These are phyloP conservation scores for Yamadazyma sp. DNA, from an alignment of 1,139 yeast species.

Conservation along the genomic window DNA sequence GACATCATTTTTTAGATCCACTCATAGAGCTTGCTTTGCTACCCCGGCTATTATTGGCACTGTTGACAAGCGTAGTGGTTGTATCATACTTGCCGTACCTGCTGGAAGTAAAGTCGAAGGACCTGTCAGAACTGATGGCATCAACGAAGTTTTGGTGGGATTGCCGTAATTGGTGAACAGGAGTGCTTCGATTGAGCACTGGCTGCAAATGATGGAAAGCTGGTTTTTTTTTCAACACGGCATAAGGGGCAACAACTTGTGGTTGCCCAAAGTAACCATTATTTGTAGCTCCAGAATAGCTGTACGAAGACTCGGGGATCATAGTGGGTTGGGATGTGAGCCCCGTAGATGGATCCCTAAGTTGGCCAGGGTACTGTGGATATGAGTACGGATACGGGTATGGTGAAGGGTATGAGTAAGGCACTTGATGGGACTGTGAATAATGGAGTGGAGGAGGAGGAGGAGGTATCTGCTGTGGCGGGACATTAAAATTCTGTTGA, in stretches of 20 bases:
- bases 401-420: not conserved
- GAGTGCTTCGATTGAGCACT: slow-evolving; percentile 19
- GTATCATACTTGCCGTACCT: slow-evolving; percentile 32
- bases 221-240: slow-evolving; percentile 5
- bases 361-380: no score
- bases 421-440: not conserved
- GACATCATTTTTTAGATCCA: slow-evolving; percentile 4
- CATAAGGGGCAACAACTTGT: not conserved
- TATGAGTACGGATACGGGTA: no score
- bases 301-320: no score
- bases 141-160: slow-evolving; percentile 25
- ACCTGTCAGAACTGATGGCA: slow-evolving; percentile 19
- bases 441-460: not conserved
- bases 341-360: no score
- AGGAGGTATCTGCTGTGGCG: not conserved
- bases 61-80: slow-evolving; percentile 20
- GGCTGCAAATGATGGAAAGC: slow-evolving; percentile 17
- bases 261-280: not conserved
- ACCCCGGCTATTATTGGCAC: slow-evolving; percentile 22
- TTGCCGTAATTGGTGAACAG: slow-evolving; percentile 20
- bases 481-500: no score
- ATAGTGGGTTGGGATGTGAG: not conserved
- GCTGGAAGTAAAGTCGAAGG: slow-evolving; percentile 15
- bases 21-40: slow-evolving; percentile 11
- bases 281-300: not conserved